These are phyloP conservation scores for Pterocarpus macrocarpus DNA, from an alignment of 306 rosid species.

Conservation along the genomic window DNA sequence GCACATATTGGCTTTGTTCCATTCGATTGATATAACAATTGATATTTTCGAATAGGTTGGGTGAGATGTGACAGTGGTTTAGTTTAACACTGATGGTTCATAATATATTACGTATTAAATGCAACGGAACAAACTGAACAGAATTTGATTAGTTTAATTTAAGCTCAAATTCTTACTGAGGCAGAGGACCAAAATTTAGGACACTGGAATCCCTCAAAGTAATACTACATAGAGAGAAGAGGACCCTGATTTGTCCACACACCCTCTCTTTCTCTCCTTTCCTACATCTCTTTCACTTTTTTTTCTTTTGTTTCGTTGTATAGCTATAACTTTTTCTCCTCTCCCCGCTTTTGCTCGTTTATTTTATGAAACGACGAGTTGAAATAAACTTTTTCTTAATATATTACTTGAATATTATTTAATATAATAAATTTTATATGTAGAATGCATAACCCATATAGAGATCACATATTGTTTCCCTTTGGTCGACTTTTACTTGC, in stretches of 20 bases:
- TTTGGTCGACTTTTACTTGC: no score
- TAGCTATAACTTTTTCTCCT: no score
- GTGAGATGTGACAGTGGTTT: slow-evolving; percentile 49
- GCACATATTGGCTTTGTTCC: slow-evolving; percentile 20
- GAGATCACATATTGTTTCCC: neutral
- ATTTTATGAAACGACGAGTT: no score
- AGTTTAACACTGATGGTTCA: neutral
- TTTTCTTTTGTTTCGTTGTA: no score
- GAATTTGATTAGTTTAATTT: slow-evolving; percentile 17
- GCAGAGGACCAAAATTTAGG: slow-evolving; percentile 21
- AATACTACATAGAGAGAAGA: neutral
- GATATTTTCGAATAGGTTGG: slow-evolving; percentile 21
- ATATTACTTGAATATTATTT: no score
- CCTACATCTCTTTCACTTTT: slow-evolving; percentile 1
- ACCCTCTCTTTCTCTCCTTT: neutral
- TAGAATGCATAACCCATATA: no score
- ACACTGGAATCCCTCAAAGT: slow-evolving; percentile 10
- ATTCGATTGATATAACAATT: neutral
- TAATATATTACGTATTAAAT: neutral
- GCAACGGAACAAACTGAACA: slow-evolving; percentile 43
- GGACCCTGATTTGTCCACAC: slow-evolving; percentile 25
- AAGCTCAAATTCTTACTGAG: neutral
- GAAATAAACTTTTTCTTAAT: no score
- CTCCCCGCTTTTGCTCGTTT: no score
- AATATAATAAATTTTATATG: no score